These are phyloP conservation scores for Pleurotus citrinopileatus DNA, from an alignment of 768 basidiomycete genomes.

Conservation along the genomic window DNA sequence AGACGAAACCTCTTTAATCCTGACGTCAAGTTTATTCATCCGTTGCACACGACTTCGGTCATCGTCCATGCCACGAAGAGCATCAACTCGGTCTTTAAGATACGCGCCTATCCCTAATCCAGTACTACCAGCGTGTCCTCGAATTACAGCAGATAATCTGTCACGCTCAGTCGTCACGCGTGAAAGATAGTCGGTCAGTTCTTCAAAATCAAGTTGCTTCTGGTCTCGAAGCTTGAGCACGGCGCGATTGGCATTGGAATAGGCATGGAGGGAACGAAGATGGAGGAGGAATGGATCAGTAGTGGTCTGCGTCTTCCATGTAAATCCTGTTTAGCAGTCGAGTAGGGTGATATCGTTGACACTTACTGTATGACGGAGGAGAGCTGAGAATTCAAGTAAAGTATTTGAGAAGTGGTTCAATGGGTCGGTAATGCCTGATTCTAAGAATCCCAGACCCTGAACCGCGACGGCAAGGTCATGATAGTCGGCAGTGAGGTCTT, in stretches of 20 bases:
- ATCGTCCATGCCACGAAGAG: constrained; percentile 88
- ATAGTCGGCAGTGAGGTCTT: constrained; percentile 97
- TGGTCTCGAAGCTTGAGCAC: constrained; percentile 95
- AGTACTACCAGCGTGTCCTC: constrained; percentile 82
- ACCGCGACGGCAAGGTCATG: constrained; percentile 95
- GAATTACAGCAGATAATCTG: constrained; percentile 83
- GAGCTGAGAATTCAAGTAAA: constrained; percentile 89
- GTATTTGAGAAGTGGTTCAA: constrained; percentile 97
- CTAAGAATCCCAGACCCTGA: constrained; percentile 95
- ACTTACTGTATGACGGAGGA: constrained; percentile 79
- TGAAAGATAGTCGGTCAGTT: constrained; percentile 91
- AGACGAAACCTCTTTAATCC: constrained; percentile 99
- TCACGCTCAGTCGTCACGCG: constrained; percentile 94
- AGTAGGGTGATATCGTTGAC: no score
- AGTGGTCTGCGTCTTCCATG: constrained; percentile 74
- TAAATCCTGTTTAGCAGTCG: no score
- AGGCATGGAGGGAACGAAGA: constrained; percentile 89
- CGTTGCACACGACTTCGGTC: constrained; percentile 90
- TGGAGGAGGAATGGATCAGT: constrained; percentile 90
- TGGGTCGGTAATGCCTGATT: constrained; percentile 97
- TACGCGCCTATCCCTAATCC: constrained; percentile 87
- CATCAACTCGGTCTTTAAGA: constrained; percentile 89
- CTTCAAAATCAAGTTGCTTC: constrained; percentile 98
- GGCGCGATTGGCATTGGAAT: constrained; percentile 90
- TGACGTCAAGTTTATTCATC: constrained; percentile 88